Conservation (phyloP, 257 asterid genomes). For the Nicotiana obtusifolia region DNA sequence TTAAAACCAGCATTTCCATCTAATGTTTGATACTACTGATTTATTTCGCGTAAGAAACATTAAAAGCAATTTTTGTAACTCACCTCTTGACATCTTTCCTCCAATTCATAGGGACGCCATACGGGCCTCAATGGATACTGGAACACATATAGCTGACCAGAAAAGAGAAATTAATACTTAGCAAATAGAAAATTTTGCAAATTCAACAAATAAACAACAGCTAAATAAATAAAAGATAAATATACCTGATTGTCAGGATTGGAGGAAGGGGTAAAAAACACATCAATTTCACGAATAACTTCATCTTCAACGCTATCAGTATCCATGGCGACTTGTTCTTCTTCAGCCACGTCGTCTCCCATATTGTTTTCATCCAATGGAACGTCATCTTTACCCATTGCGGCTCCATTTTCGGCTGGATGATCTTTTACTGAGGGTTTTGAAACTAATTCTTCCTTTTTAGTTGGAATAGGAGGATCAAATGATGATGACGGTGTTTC, state of each 20-base stretch:
- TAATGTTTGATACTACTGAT: neutral
- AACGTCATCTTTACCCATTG: neutral
- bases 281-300: conserved; percentile 69
- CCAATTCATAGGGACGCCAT: conserved; percentile 90
- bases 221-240: neutral
- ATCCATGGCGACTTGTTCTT: conserved; percentile 22
- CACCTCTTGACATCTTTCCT: conserved; percentile 64
- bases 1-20: conserved; percentile 5
- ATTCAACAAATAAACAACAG: neutral
- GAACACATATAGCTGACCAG: conserved; percentile 51
- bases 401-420: neutral
- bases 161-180: neutral
- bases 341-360: conserved; percentile 12
- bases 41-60: neutral
- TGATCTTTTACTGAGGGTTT: neutral
- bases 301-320: conserved; percentile 33
- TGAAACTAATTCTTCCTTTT: conserved; percentile 34
- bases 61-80: conserved; percentile 2
- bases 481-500: conserved; percentile 12
- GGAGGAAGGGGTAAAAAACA: conserved; percentile 46
- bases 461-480: conserved; percentile 15
- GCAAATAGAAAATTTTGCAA: neutral
- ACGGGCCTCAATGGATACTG: conserved; percentile 74
- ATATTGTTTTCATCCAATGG: conserved; percentile 35
- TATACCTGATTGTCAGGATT: conserved; percentile 43